Percentiles rank a stretch among this genome's conserved stretches.
Evolutionary conservation across 192 early-diverging fungal genomes (phyloP).

Genomic region (Rhizophagus sp.): DNA sequence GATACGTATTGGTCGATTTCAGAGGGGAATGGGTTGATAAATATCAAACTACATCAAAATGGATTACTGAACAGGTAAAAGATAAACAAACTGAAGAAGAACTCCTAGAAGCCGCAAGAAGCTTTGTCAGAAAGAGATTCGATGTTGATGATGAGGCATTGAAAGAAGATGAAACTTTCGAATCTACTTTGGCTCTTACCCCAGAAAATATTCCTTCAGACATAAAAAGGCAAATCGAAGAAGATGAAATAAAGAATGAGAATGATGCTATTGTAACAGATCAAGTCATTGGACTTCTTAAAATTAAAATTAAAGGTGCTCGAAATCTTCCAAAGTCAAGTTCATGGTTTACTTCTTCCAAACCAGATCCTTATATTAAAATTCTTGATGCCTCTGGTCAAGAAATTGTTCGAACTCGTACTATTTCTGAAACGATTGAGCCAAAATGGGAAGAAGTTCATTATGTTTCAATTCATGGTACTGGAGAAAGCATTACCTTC

Average conservation of each 20-base stretch:
- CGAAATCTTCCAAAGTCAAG: background rate
- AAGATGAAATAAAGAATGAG: background rate
- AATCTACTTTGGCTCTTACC: background rate
- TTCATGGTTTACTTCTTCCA: background rate
- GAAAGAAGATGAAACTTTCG: slow-evolving; percentile 13
- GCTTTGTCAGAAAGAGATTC: slow-evolving; percentile 11
- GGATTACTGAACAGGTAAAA: slow-evolving; percentile 15
- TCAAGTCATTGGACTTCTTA: slow-evolving; percentile 22
- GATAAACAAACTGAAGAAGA: slow-evolving; percentile 8
- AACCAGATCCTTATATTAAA: slow-evolving; percentile 26
- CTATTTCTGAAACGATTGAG: background rate
- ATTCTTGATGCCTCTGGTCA: background rate
- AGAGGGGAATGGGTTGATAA: slow-evolving; percentile 8
- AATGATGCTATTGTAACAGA: too few species aligned
- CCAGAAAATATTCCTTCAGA: background rate
- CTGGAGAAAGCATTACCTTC: slow-evolving; percentile 15
- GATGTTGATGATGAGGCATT: slow-evolving; percentile 5
- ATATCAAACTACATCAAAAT: background rate
- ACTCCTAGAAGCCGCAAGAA: slow-evolving; percentile 15
- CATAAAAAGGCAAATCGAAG: too few species aligned
- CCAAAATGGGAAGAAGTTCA: slow-evolving; percentile 24
- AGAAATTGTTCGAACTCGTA: slow-evolving; percentile 12
- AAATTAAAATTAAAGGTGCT: background rate
- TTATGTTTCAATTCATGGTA: slow-evolving; percentile 11
- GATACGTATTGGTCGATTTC: slow-evolving; percentile 19